A percentile compares a stretch with the other conserved stretches of the same genome.
Conservation (phyloP, 352 stramenopile species). For the Pythium graminicola region DNA sequence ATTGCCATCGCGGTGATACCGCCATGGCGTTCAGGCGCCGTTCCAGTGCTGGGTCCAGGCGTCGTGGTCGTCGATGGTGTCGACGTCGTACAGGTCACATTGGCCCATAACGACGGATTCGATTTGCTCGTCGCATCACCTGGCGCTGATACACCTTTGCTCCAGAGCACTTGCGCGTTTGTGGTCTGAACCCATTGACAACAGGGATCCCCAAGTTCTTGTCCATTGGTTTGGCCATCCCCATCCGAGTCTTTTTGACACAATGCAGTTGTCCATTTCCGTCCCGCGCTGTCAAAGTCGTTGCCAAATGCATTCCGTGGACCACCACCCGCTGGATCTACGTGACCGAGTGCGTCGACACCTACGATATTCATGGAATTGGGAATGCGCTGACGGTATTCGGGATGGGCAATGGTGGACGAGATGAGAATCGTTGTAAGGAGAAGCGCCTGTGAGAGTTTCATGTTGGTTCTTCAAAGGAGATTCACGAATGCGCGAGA, state of each 20-base stretch:
- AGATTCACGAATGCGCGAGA: too few species aligned
- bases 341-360: conserved; percentile 27
- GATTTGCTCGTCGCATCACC: conserved; percentile 21
- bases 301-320: conserved; percentile 30
- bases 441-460: neutral
- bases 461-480: too few species aligned
- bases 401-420: neutral
- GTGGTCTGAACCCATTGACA: conserved; percentile 23
- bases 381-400: conserved; percentile 14
- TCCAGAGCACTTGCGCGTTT: conserved; percentile 21
- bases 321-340: conserved; percentile 18
- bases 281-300: conserved; percentile 21
- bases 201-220: conserved; percentile 54
- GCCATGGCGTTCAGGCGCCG: too few species aligned
- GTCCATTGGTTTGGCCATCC: conserved; percentile 49
- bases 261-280: conserved; percentile 19
- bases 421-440: neutral
- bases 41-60: too few species aligned
- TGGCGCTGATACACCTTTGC: conserved; percentile 21
- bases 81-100: conserved; percentile 6
- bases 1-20: too few species aligned
- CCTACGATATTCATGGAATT: conserved; percentile 14
- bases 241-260: conserved; percentile 31
- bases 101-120: conserved; percentile 11
- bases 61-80: too few species aligned